phyloP scores from a whole-genome alignment of 108 stramenopile genomes.

The Cyclostephanos invisitatus region DNA sequence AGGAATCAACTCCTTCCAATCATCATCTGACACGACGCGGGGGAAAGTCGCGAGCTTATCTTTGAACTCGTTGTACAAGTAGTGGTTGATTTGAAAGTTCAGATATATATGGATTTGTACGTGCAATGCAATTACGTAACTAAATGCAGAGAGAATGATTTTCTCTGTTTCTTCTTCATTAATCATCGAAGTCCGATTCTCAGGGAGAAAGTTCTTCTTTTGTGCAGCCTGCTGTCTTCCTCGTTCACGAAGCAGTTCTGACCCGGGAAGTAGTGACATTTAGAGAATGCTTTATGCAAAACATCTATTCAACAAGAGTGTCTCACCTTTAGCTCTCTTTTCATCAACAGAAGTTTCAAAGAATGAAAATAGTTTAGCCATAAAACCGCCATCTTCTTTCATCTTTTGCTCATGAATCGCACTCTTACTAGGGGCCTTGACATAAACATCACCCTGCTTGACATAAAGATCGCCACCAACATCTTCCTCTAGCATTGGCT shows the following conservation, averaged over 20 bases:
- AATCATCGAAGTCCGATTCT: conserved; percentile 66
- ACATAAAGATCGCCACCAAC: conserved; percentile 14
- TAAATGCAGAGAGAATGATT: conserved; percentile 56
- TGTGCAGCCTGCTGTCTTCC: conserved; percentile 27
- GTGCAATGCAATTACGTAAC: conserved; percentile 61
- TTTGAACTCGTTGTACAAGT: conserved; percentile 68
- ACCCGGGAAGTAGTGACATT: conserved; percentile 4
- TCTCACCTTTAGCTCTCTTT: conserved; percentile 21
- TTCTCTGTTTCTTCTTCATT: conserved; percentile 60
- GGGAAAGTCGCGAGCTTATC: conserved; percentile 38
- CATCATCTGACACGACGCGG: conserved; percentile 29
- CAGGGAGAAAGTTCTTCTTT: conserved; percentile 61
- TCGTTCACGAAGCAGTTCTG: conserved; percentile 48
- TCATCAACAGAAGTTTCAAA: conserved; percentile 14
- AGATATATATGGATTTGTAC: conserved; percentile 54
- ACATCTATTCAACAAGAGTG: not conserved
- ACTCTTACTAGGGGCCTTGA: conserved; percentile 19
- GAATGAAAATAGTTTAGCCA: conserved; percentile 10
- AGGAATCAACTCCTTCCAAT: conserved; percentile 54
- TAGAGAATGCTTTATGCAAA: not conserved
- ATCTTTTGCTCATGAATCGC: conserved; percentile 19
- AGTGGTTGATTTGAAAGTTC: conserved; percentile 65
- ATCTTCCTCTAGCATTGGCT: conserved; percentile 27
- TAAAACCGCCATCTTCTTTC: not conserved
- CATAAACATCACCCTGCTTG: conserved; percentile 3